A percentile compares a stretch with the other conserved stretches of the same genome.
phyloP scores from a whole-genome alignment of 2,329 filamentous ascomycete species.

The Pestalotiopsis fici region DNA sequence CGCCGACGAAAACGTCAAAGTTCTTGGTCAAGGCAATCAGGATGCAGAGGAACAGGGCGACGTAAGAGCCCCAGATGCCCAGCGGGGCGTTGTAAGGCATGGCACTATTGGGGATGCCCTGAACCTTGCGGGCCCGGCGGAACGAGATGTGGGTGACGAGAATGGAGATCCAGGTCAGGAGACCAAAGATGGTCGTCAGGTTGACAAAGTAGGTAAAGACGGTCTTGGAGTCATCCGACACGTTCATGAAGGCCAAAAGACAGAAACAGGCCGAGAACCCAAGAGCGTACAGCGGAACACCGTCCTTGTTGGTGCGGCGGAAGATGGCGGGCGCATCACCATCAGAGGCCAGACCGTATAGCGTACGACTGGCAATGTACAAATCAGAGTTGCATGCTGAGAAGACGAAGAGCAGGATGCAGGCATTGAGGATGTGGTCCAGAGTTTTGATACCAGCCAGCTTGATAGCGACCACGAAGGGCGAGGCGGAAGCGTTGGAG shows the following conservation, averaged over 20 bases:
- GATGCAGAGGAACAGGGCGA: constrained; percentile 68
- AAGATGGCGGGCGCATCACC: constrained; percentile 73
- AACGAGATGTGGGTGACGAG: constrained; percentile 69
- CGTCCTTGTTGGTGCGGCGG: constrained; percentile 68
- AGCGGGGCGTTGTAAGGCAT: constrained; percentile 71
- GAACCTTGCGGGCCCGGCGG: constrained; percentile 61
- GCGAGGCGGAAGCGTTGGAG: constrained; percentile 62
- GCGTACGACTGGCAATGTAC: constrained; percentile 73
- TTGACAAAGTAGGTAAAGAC: constrained; percentile 70
- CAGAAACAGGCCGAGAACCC: constrained; percentile 61
- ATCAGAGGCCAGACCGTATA: constrained; percentile 73
- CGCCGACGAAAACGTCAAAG: constrained; percentile 68
- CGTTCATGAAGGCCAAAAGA: constrained; percentile 70
- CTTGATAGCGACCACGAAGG: constrained; percentile 74
- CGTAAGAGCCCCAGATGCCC: constrained; percentile 68
- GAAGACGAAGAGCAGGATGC: constrained; percentile 76
- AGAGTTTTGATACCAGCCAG: constrained; percentile 63
- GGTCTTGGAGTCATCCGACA: constrained; percentile 53
- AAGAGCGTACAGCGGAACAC: constrained; percentile 70
- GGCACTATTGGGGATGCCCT: constrained; percentile 54
- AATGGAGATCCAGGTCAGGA: constrained; percentile 69
- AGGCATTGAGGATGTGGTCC: constrained; percentile 71
- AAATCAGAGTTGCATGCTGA: constrained; percentile 77
- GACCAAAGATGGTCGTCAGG: constrained; percentile 66
- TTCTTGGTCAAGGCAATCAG: constrained; percentile 82